These are phyloP conservation scores for Hyaloscypha hepaticicola DNA, from an alignment of 495 filamentous ascomycete species.

Conservation along the genomic window DNA sequence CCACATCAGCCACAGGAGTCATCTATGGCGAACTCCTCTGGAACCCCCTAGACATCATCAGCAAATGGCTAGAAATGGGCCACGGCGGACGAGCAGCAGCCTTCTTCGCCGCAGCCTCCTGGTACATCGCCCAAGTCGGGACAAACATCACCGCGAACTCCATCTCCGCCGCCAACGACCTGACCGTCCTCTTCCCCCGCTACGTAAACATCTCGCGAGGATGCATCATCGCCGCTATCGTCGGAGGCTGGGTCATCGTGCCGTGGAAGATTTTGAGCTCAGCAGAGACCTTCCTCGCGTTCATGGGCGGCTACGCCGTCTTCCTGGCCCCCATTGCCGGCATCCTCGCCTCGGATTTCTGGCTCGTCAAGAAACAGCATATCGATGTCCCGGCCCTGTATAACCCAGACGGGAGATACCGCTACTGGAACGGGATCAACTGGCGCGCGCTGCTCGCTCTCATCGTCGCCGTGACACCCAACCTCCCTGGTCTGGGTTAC, in stretches of 20 bases:
- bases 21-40: slow-evolving; percentile 70
- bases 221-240: slow-evolving; percentile 50
- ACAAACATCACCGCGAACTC: slow-evolving; percentile 61
- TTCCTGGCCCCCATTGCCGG: slow-evolving; percentile 70
- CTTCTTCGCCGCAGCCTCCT: slow-evolving; percentile 56
- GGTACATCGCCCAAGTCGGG: slow-evolving; percentile 54
- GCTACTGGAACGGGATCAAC: slow-evolving; percentile 54
- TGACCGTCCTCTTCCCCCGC: slow-evolving; percentile 55
- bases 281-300: slow-evolving; percentile 56
- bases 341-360: slow-evolving; percentile 67
- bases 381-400: slow-evolving; percentile 62
- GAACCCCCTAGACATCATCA: slow-evolving; percentile 79
- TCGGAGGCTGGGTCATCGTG: slow-evolving; percentile 55
- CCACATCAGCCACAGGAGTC: slow-evolving; percentile 49
- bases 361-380: slow-evolving; percentile 59
- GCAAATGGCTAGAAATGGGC: slow-evolving; percentile 66
- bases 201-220: slow-evolving; percentile 60
- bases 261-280: slow-evolving; percentile 64
- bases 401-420: slow-evolving; percentile 54
- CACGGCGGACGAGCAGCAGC: slow-evolving; percentile 56
- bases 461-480: slow-evolving; percentile 60
- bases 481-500: slow-evolving; percentile 49
- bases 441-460: slow-evolving; percentile 66
- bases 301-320: slow-evolving; percentile 62
- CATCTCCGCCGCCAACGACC: slow-evolving; percentile 58